phyloP scores from a whole-genome alignment of 495 filamentous ascomycete genomes.

The Neurospora sp. region DNA sequence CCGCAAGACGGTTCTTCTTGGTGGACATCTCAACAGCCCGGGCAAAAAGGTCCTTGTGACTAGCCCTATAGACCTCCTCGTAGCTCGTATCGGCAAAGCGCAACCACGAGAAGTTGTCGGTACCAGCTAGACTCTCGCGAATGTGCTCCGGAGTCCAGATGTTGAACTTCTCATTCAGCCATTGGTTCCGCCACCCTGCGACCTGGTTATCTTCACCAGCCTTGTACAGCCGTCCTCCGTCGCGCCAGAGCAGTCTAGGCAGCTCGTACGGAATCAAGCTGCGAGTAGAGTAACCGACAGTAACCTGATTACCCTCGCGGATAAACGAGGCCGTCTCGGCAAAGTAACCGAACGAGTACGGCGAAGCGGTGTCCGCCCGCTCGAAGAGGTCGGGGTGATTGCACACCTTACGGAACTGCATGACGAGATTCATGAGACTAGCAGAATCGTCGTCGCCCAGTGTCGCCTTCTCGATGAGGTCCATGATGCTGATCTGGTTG shows the following conservation, averaged over 20 bases:
- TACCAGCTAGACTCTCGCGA: slow-evolving; percentile 40
- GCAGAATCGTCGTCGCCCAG: slow-evolving; percentile 92
- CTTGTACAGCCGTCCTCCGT: slow-evolving; percentile 65
- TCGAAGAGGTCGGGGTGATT: slow-evolving; percentile 98
- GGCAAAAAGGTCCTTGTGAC: slow-evolving; percentile 40
- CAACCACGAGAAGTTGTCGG: slow-evolving; percentile 77
- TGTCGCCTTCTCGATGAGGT: slow-evolving; percentile 94
- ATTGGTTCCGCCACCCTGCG: slow-evolving; percentile 68
- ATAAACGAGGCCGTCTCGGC: slow-evolving; percentile 93
- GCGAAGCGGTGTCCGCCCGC: slow-evolving; percentile 81
- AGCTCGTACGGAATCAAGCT: slow-evolving; percentile 76
- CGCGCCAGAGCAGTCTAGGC: slow-evolving; percentile 66
- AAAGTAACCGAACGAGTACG: slow-evolving; percentile 70
- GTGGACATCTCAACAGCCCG: slow-evolving; percentile 51
- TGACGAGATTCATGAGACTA: slow-evolving; percentile 97
- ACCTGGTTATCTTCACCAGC: slow-evolving; percentile 62
- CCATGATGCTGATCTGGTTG: slow-evolving; percentile 97
- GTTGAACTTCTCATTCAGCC: slow-evolving; percentile 70
- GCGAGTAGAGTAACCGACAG: slow-evolving; percentile 78
- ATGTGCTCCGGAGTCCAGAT: slow-evolving; percentile 81
- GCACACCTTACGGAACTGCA: slow-evolving; percentile 99
- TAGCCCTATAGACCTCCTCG: slow-evolving; percentile 57
- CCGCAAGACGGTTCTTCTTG: slow-evolving; percentile 41
- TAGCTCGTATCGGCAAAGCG: slow-evolving; percentile 74
- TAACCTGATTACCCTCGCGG: slow-evolving; percentile 70